Conservation (phyloP, 768 basidiomycete genomes). For the Mycena venus region DNA sequence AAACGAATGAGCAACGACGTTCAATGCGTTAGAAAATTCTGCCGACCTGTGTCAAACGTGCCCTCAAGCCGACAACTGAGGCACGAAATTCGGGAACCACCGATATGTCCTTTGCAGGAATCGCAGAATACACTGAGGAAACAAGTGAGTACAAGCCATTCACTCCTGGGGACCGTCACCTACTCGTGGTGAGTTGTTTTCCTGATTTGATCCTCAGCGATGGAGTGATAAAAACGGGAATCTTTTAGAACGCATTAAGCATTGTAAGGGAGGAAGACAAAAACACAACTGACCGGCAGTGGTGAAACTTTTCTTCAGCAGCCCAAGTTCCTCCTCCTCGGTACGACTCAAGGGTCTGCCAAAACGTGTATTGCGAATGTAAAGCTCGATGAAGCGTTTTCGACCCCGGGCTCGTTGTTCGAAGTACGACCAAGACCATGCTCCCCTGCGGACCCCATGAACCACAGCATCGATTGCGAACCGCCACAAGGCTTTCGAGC, state of each 20-base stretch:
- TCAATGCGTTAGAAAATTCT: neutral
- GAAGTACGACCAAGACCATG: conserved; percentile 49
- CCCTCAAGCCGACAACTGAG: conserved; percentile 42
- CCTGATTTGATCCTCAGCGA: conserved; percentile 34
- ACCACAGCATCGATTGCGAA: conserved; percentile 44
- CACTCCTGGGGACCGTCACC: neutral
- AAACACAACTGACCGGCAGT: conserved; percentile 36
- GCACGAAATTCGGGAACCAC: conserved; percentile 46
- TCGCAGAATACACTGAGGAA: conserved; percentile 34
- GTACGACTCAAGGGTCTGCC: conserved; percentile 33
- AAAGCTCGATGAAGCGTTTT: conserved; percentile 41
- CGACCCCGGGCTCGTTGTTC: conserved; percentile 40
- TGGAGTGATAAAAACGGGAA: conserved; percentile 36
- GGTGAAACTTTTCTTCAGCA: conserved; percentile 32
- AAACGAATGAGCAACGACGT: neutral
- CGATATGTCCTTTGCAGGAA: conserved; percentile 27
- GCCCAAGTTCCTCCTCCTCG: conserved; percentile 36
- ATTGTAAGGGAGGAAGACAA: too few relatives aligned
- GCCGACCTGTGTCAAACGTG: conserved; percentile 32
- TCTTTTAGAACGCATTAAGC: neutral
- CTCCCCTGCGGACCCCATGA: conserved; percentile 37
- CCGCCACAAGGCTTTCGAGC: conserved; percentile 44
- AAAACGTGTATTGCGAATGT: conserved; percentile 35
- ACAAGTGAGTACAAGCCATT: neutral
- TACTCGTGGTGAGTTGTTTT: conserved; percentile 41